Base-by-base conservation (phyloP, 2,329 filamentous ascomycete species). In the Phialophora tarda region DNA sequence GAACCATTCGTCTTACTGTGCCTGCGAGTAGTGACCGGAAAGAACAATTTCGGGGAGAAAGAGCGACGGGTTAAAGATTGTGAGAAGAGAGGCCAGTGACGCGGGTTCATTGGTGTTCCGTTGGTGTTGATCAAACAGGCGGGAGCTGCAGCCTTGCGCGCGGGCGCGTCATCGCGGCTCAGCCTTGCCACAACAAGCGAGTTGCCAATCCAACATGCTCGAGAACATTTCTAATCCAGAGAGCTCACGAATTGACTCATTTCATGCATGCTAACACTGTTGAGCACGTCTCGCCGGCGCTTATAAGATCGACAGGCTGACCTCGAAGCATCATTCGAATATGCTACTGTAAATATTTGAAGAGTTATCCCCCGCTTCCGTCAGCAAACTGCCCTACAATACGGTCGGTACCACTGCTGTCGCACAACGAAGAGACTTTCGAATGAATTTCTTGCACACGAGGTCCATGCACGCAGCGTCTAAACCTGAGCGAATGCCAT, bases 141-240 rank as follows among this genome's bases (percentile, higher is more conserved):
- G 47, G 17, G 28, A 64, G 24, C 59, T 53, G 32, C 59, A 61
- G 59, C 48, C 59, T 61, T 59, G 61, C 57, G 48, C 21, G n/a
- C n/a, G n/a, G 23, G 48, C 48, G 28, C 53, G 53, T 55, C 53
- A 55, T 32, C n/a, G 53, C 53, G 2, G 10, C 23, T 51, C 48
- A 51, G 38, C 38, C 38, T 44, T 44, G 38, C 38, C 38, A 21
- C 38, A 17, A 44, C 12, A 41, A 14, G 14, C 17, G 34, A 41
- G 8, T 30, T 2, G 34, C 12, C 34, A 14, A 4, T 41, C 34
- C 34, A 4, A 17, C 4, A 11, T 41, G 0, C 12, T 41, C 12
- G 6, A 41, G 14, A 41, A 41, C 38, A 41, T 44, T 41, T 41
- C 38, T n/a, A 44, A 7, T 5, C 7, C 6, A n/a, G 17, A n/a